Evolutionary conservation across 164 flowering plant genomes (phyloP).

Genomic region (Chloranthus sessilifolius): DNA sequence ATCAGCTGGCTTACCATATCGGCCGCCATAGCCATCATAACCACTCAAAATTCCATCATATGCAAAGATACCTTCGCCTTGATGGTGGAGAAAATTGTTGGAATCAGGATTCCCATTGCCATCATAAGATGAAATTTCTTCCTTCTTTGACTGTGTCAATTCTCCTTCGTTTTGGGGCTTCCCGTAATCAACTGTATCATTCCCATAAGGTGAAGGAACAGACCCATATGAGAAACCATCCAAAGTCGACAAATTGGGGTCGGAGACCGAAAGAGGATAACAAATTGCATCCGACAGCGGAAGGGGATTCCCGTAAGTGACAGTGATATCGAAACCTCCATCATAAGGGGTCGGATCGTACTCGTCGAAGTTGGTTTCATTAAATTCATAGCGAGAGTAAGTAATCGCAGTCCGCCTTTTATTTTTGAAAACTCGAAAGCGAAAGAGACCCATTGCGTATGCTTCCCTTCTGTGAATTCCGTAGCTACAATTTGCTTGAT

Average conservation of each 20-base stretch:
- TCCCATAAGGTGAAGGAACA: constrained; percentile 15
- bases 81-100: neutral
- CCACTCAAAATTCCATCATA: too few species aligned
- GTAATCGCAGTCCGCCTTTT: too few species aligned
- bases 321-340: constrained; percentile 60
- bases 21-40: neutral
- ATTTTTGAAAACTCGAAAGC: too few species aligned
- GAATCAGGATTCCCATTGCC: constrained; percentile 5
- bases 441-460: too few species aligned
- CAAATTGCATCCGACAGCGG: constrained; percentile 61
- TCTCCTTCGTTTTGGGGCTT: neutral
- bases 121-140: constrained; percentile 6
- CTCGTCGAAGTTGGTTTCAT: constrained; percentile 39
- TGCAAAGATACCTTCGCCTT: constrained; percentile 4
- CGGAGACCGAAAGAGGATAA: constrained; percentile 39
- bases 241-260: constrained; percentile 7
- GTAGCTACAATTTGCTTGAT: too few species aligned
- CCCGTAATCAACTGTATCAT: constrained; percentile 11
- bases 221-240: constrained; percentile 22
- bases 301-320: constrained; percentile 66
- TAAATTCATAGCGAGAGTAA: too few species aligned
- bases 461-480: too few species aligned
- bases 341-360: constrained; percentile 73
- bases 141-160: neutral
- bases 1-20: constrained; percentile 1